Evolutionary conservation across 768 basidiomycete species (phyloP), one percentile per base, ranked within the genome.

Genomic region (Steccherinum ochraceum): DNA sequence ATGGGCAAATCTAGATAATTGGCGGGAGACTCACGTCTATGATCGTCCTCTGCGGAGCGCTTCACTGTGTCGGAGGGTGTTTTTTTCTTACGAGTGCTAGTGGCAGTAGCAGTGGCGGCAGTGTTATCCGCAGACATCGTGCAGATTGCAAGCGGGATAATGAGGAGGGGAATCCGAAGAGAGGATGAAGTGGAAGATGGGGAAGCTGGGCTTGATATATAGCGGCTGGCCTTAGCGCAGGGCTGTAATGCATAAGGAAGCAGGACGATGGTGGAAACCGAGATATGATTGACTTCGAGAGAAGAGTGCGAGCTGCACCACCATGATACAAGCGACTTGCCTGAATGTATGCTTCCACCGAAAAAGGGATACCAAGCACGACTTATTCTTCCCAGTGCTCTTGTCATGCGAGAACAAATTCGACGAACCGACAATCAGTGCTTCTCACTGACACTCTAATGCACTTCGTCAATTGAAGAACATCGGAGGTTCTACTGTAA

Each of bases 41-140:
- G 79, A 60, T 81, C 80, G 47, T 71, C 73, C 30, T 75, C 76
- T 18, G 73, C 62, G 27, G 69, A 59, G 19, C 64, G 56, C 48
- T 68, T 58, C 12, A 50, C 54, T 23, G 57, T 41, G 20, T 64
- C 60, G 42, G 63, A 53, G 50, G 61, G 24, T n/a, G 49, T 27
- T 18, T 53, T 56, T 58, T 61, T 63, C 59, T 62, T 68, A 58
- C 58, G 47, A 46, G 55, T 25, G 46, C 53, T 45, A 26, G 54
- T 41, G 40, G 54, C 43, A n/a, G n/a, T n/a, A 40, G 60, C 52
- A 51, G 53, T 39, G 26, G 63, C 46, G 42, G 25, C 27, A 18
- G 52, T 48, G 52, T 48, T 41, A 16, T 24, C 52, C 46, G 51
- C 39, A 52, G 53, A 45, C 47, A 25, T 19, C 19, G 45, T 3